A percentile compares a stretch with the other conserved stretches of the same genome.
phyloP scores from a whole-genome alignment of 208 protist genomes.

The Wallacemonas sp. region DNA sequence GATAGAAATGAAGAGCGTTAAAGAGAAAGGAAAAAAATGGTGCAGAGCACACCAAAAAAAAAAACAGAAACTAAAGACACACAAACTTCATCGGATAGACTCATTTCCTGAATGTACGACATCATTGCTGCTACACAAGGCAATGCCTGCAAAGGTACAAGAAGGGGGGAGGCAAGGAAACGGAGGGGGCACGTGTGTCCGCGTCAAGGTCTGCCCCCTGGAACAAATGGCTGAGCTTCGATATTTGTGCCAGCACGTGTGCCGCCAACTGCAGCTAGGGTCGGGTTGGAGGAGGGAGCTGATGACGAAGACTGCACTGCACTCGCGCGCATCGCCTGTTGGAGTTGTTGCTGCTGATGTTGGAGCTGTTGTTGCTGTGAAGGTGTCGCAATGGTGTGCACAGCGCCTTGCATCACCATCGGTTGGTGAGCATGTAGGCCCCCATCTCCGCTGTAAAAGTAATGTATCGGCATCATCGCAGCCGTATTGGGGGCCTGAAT shows the following conservation, averaged over 20 bases:
- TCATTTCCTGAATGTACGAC: neutral
- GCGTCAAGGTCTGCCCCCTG: conserved; percentile 21
- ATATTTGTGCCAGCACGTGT: conserved; percentile 59
- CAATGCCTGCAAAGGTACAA: neutral
- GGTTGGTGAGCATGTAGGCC: neutral
- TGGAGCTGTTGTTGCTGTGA: neutral
- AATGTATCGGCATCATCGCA: conserved; percentile 25
- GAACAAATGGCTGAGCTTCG: conserved; percentile 70
- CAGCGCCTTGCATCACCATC: neutral
- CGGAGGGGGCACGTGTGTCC: neutral
- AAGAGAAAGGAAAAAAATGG: no score
- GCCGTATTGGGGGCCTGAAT: neutral
- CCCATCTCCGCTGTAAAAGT: conserved; percentile 7
- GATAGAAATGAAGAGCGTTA: no score
- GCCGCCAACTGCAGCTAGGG: neutral
- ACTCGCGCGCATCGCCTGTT: conserved; percentile 10
- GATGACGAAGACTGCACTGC: conserved; percentile 12
- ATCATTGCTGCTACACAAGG: neutral
- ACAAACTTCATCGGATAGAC: no score
- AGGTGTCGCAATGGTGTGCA: neutral
- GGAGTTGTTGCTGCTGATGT: neutral
- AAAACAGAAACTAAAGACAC: no score
- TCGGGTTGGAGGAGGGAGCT: conserved; percentile 3
- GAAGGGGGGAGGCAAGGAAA: neutral
- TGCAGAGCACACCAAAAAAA: no score